phyloP scores from a whole-genome alignment of 2,329 filamentous ascomycete genomes.

The Fusarium ramigenum region DNA sequence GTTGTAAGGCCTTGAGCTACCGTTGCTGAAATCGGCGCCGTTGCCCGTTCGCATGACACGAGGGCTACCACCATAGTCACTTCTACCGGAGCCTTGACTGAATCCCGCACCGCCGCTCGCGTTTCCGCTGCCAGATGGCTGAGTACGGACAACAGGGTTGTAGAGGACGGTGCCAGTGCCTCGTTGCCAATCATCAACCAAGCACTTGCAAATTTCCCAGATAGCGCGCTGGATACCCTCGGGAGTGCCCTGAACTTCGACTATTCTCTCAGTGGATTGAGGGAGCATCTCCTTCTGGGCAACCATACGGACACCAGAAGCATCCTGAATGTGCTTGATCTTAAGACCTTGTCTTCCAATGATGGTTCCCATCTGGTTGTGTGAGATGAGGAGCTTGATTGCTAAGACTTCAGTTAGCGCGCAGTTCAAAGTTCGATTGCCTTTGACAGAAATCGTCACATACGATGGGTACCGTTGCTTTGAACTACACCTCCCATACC shows the following conservation, averaged over 20 bases:
- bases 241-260: constrained; percentile 94
- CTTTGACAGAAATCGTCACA: constrained; percentile 1
- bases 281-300: constrained; percentile 99
- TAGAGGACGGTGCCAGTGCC: constrained; percentile 97
- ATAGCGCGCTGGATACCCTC: constrained; percentile 95
- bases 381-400: constrained; percentile 96
- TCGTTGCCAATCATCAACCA: constrained; percentile 97
- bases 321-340: constrained; percentile 99
- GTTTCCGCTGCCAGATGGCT: constrained; percentile 63
- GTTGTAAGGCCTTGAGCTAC: constrained; percentile 70
- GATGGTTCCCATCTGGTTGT: constrained; percentile 99
- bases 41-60: constrained; percentile 96
- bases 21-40: constrained; percentile 95
- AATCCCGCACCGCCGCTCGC: constrained; percentile 51
- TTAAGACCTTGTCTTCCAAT: constrained; percentile 96
- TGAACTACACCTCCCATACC: constrained; percentile 93
- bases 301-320: constrained; percentile 97
- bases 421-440: not conserved
- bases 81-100: constrained; percentile 54
- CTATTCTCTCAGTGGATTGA: constrained; percentile 96
- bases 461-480: constrained; percentile 94
- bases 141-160: constrained; percentile 92
- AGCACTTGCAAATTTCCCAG: constrained; percentile 99
- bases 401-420: constrained; percentile 62
- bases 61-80: constrained; percentile 67